Evolutionary conservation across 2,329 filamentous ascomycete species (phyloP).

Genomic region (Colletotrichum theobromicola): DNA sequence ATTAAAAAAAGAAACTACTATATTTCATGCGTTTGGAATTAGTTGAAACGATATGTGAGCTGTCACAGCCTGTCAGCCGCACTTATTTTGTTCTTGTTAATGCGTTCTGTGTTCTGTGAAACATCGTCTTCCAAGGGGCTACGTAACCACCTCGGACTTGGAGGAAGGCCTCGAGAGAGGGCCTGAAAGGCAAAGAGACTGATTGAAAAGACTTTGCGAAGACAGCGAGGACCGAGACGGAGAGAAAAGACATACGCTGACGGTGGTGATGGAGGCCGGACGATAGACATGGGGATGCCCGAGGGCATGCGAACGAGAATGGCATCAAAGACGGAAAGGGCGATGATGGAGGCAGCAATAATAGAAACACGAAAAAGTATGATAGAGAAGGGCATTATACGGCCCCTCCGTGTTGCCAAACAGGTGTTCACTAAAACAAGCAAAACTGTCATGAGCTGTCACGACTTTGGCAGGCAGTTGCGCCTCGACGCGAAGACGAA

Average conservation of each 20-base stretch:
- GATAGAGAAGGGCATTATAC: neutral
- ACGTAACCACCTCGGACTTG: neutral
- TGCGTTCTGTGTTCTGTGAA: neutral
- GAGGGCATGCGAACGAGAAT: neutral
- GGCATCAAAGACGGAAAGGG: neutral
- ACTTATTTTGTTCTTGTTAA: neutral
- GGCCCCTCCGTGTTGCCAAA: neutral
- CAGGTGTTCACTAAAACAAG: neutral
- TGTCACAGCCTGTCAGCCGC: neutral
- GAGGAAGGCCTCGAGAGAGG: neutral
- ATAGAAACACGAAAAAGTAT: neutral
- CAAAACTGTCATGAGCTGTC: neutral
- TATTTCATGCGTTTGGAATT: neutral
- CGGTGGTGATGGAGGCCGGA: neutral
- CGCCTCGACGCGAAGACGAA: neutral
- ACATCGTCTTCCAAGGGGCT: neutral
- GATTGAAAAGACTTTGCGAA: neutral
- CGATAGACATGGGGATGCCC: neutral
- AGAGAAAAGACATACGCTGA: neutral
- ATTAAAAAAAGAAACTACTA: neutral
- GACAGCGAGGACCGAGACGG: neutral
- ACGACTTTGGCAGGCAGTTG: neutral
- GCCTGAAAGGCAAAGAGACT: neutral
- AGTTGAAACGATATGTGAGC: neutral
- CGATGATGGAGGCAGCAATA: neutral